Conservation (phyloP, 2,329 filamentous ascomycete species). For the Verticillium dahliae region DNA sequence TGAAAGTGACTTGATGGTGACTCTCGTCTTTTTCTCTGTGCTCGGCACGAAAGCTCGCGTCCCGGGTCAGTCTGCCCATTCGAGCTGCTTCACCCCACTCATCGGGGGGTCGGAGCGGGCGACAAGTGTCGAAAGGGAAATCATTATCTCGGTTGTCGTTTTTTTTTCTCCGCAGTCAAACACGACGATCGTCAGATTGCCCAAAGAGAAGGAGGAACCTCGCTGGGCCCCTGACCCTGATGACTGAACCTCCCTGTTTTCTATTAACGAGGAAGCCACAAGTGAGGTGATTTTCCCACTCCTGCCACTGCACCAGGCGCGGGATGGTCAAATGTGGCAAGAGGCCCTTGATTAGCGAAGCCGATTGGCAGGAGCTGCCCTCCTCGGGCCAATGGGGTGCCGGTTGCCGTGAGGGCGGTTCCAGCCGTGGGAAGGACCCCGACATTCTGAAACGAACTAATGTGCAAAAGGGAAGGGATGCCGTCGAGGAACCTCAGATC, state of each 20-base stretch:
- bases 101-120: neutral
- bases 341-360: neutral
- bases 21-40: neutral
- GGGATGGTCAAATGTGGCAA: neutral
- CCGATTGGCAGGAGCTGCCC: neutral
- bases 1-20: neutral
- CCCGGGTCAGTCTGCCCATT: neutral
- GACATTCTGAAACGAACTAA: constrained; percentile 2
- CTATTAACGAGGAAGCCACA: neutral
- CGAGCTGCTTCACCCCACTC: neutral
- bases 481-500: neutral
- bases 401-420: neutral
- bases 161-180: neutral
- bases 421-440: neutral
- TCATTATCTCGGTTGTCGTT: neutral
- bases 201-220: neutral
- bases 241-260: neutral
- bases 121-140: neutral
- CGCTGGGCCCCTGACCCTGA: neutral
- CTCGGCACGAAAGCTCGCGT: neutral
- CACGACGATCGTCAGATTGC: neutral
- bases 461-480: neutral
- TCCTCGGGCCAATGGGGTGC: neutral
- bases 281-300: neutral
- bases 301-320: neutral